Evolutionary conservation across 2,329 filamentous ascomycete species (phyloP).

Genomic region (Teratosphaeria pseudoeucalypti): DNA sequence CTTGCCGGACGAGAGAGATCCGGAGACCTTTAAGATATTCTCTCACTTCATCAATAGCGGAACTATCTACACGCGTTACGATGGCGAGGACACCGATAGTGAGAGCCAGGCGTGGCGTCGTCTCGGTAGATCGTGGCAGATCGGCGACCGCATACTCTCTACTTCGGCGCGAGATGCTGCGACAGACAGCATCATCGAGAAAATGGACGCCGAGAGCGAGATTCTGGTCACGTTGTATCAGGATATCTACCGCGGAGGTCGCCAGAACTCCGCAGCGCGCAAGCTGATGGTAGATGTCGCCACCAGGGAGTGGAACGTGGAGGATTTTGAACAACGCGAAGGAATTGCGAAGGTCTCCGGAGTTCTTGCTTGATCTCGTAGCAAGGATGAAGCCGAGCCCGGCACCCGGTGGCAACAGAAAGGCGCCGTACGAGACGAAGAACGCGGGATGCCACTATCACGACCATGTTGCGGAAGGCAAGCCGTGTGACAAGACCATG

Average conservation of each 20-base stretch:
- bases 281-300: neutral
- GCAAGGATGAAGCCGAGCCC: neutral
- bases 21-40: neutral
- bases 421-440: neutral
- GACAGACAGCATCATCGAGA: neutral
- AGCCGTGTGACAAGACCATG: neutral
- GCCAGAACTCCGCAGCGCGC: neutral
- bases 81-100: neutral
- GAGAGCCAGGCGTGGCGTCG: neutral
- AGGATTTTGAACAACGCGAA: neutral
- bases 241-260: neutral
- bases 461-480: conserved; percentile 2
- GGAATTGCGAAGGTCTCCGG: no score
- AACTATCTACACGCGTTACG: neutral
- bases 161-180: neutral
- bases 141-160: conserved; percentile 1
- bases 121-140: neutral
- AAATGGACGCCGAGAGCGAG: neutral
- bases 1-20: neutral
- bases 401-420: neutral
- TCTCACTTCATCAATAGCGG: neutral
- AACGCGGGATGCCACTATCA: neutral
- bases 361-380: neutral
- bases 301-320: neutral
- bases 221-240: neutral